Base-by-base conservation (phyloP, 345 rosid genomes). In the Eucalyptus marginata region DNA sequence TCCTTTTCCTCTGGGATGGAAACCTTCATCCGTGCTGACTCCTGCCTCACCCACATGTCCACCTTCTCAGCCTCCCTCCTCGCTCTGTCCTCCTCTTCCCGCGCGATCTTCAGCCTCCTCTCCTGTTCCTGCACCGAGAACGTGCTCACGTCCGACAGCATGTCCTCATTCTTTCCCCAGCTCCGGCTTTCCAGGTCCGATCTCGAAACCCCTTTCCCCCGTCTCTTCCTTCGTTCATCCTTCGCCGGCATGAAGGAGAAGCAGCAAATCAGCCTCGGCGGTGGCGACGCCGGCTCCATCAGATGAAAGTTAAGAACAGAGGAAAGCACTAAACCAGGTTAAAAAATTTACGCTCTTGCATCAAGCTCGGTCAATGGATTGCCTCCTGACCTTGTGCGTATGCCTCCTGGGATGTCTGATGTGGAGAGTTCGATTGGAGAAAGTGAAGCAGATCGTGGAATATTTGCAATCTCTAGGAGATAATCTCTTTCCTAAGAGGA, bases 91-190 rank as follows among this genome's bases (percentile, higher is more conserved):
- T 91, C 92, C 50, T 88, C 91, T 64, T 91, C 86, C 86, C 62
- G 33, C 3, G 92, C 92, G 64, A 49, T 68, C 92, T 87, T 91
- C 86, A 91, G 25, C 87, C 89, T 87, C 90, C 87, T 88, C 66
- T 87, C 91, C 49, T 91, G 92, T 33, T 91, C 90, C 49, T 88
- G 80, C 59, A 88, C 90, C 4, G 90, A 91, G 86, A 91, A 91
- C 22, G 91, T 91, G 87, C 91, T 90, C 86, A 64, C 24, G 47
- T 91, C 92, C 58, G 90, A 79, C 84, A 91, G 84, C 87, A 91
- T 33, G 59, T 84, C 91, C 25, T 86, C 90, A 50, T 86, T 51
- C 66, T 51, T 86, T 49, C 87, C 85, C 91, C 89, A 87, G 13
- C 15, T 56, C 87, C 2, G 50, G 40, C 22, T 46, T 62, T 89